Base-by-base conservation (phyloP, 2,329 filamentous ascomycete species). In the Colletotrichum neosansevieriae region DNA sequence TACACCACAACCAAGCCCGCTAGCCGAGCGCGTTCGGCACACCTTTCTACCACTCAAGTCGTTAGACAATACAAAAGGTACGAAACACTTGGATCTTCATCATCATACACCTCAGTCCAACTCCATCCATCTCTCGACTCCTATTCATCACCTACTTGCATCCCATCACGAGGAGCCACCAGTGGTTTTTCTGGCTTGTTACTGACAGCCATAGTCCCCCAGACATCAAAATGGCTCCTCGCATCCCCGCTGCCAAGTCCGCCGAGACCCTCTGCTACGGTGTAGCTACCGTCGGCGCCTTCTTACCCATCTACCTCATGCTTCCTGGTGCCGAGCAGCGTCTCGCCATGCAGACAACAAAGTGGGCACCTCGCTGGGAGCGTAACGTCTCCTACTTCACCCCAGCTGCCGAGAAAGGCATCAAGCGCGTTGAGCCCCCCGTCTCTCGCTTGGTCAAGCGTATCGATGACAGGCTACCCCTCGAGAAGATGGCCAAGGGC, bases 291-390 rank as follows among this genome's bases (percentile, higher is more conserved):
- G 79, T 87, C 67, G 82, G 78, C 53, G 84, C 82, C 72, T 82
- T 89, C 63, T 83, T 86, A 1, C 87, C 87, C 32, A 81, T 89
- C 73, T 88, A 87, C 79, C 81, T 88, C 73, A 80, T 88, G 74
- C 80, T 87, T 65, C 87, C 86, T 29, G 85, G 86, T 40, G 85
- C 85, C 67, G 83, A 87, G 71, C 85, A 88, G 75, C 82, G 82
- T 49, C 75, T 89, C 40, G 82, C 85, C 61, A 77, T 78, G 24
- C 85, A 88, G 76, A 89, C 87, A 3, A 79, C 81, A 67, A 83
- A 84, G 73, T 89, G 87, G 87, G 87, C 86, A 4, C 86, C 86
- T 17, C 83, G 85, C 63, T 89, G 87, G 87, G 86, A 89, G 77
- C 80, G 82, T 60, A 88, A 87, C 77, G 83, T 88, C 74, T 83